phyloP scores from a whole-genome alignment of 805 yeast species.

The Pichia kluyveri region DNA sequence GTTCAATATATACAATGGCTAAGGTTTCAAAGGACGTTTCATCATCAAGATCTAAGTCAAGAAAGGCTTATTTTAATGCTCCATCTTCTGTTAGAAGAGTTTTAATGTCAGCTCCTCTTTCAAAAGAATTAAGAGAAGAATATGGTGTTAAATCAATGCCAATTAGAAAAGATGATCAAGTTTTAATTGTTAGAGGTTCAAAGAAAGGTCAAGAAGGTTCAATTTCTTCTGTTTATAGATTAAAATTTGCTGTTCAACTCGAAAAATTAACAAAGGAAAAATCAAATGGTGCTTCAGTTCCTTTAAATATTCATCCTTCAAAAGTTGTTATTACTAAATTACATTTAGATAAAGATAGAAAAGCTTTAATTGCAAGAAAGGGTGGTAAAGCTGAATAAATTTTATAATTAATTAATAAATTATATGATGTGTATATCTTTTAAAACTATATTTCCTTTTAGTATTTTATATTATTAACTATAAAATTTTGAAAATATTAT shows the following conservation, averaged over 20 bases:
- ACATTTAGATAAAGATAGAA: slow-evolving; percentile 98
- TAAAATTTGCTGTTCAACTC: slow-evolving; percentile 91
- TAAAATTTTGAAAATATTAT: too few species aligned
- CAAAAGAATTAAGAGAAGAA: slow-evolving; percentile 97
- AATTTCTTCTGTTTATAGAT: slow-evolving; percentile 96
- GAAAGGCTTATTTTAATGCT: slow-evolving; percentile 99
- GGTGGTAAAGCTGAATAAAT: slow-evolving; percentile 93
- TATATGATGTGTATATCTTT: too few species aligned
- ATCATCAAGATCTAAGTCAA: slow-evolving; percentile 97
- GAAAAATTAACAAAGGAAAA: slow-evolving; percentile 97
- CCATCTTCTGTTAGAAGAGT: slow-evolving; percentile 93
- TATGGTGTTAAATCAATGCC: slow-evolving; percentile 94
- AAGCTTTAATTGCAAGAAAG: slow-evolving; percentile 94
- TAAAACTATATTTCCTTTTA: too few species aligned
- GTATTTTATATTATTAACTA: too few species aligned
- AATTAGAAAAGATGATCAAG: slow-evolving; percentile 96
- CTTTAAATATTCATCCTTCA: slow-evolving; percentile 96
- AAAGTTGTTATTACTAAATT: slow-evolving; percentile 98
- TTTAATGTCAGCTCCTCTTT: slow-evolving; percentile 95
- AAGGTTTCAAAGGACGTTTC: slow-evolving; percentile 65
- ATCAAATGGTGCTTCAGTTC: slow-evolving; percentile 95
- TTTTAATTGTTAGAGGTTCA: slow-evolving; percentile 94
- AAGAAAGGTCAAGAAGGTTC: slow-evolving; percentile 99
- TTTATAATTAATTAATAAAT: background rate
- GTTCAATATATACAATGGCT: slow-evolving; percentile 22